Base-by-base conservation (phyloP, 805 yeast genomes). In the Sugiyamaella mastotermitis region DNA sequence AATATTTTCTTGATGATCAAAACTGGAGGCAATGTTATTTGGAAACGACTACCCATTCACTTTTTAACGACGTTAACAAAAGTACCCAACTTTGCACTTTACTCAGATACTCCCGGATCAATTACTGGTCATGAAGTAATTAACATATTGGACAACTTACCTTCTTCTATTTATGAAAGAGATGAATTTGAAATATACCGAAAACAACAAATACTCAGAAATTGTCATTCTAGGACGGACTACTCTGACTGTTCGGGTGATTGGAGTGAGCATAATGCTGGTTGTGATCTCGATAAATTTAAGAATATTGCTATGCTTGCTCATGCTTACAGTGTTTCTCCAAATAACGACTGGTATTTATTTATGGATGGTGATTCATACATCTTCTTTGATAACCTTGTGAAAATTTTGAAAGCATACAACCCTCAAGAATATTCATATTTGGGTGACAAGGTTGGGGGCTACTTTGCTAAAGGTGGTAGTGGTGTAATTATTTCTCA, bases 381-480 rank as follows among this genome's bases (percentile, higher is more conserved):
- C 40, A 38, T 62, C 21, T 37, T 56, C 24, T 40, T 50, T 42
- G 56, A 51, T 21, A 60, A 53, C 31, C 31, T 63, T 30, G 43
- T 50, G 20, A 33, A 35, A 6, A 46, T 43, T 32, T 42, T 62
- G 8, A 20, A 35, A n/a, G 37, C 45, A 5, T 32, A 47, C 25
- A 48, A 60, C 34, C 57, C 56, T 13, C 41, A 47, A 13, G 49
- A 60, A 18, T 42, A 49, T 14, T 33, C 43, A 23, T 62, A 60
- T 38, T 40, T 59, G 23, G 67, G 67, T 1, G n/a, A n/a, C n/a
- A 55, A 57, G 19, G 39, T 35, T 25, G n/a, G n/a, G n/a, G n/a
- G 33, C 2, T 41, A 35, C 4, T 62, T 61, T 43, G 66, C 64
- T 10, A 64, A 62, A 37, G 67, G 67, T n/a, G 68, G 66, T 4